Conservation (phyloP, 371 early-diverging fungal species). For the Circinella umbellata region DNA sequence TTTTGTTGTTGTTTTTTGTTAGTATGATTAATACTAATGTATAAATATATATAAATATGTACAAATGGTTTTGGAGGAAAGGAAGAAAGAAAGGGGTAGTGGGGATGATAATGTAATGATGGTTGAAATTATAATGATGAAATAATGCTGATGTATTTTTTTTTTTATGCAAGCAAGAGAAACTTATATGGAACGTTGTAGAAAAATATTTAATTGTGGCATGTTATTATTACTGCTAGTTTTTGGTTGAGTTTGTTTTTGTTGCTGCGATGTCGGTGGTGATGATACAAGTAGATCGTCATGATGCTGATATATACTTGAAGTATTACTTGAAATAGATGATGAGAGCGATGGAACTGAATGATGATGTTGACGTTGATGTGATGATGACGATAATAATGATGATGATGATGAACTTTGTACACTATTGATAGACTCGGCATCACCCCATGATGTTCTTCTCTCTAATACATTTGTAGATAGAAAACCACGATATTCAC, state of each 20-base stretch:
- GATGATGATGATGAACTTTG: not conserved
- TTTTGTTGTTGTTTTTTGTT: too few relatives aligned
- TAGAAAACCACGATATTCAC: constrained; percentile 6
- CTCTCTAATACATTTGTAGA: not conserved
- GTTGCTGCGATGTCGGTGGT: not conserved
- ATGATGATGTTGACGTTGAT: constrained; percentile 1
- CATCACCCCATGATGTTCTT: not conserved
- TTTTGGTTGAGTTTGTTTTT: not conserved
- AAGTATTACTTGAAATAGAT: constrained; percentile 4
- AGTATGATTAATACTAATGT: too few relatives aligned
- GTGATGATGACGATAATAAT: not conserved
- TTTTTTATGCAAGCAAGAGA: too few relatives aligned
- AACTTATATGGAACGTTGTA: not conserved
- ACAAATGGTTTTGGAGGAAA: too few relatives aligned
- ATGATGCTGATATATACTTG: constrained; percentile 3
- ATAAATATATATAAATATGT: too few relatives aligned
- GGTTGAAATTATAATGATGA: too few relatives aligned
- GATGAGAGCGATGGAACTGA: not conserved
- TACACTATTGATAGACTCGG: not conserved
- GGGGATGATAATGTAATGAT: too few relatives aligned
- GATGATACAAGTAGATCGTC: constrained; percentile 2
- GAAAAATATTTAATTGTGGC: not conserved
- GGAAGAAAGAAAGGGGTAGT: too few relatives aligned
- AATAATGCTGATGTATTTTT: too few relatives aligned
- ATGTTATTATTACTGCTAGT: not conserved